These are phyloP conservation scores for Nicotiana otophora DNA, from an alignment of 257 asterid genomes.

Conservation along the genomic window DNA sequence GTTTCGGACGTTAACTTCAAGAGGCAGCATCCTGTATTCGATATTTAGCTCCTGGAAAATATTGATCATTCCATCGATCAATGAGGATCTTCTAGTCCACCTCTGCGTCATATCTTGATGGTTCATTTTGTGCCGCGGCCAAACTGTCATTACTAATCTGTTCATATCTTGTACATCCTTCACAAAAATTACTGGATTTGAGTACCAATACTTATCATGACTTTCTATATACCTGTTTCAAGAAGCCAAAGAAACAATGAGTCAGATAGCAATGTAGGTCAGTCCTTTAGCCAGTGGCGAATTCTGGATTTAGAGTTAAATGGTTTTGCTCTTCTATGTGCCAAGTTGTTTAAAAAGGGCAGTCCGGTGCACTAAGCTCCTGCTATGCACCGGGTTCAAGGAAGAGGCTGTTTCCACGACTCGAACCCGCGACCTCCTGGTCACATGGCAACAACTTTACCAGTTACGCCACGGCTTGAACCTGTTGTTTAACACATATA, in stretches of 20 bases:
- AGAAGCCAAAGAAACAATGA: background rate
- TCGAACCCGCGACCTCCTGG: too few species aligned
- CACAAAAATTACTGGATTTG: constrained; percentile 63
- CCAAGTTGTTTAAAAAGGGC: too few species aligned
- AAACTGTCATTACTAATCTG: constrained; percentile 57
- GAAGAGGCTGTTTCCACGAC: too few species aligned
- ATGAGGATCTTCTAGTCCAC: constrained; percentile 60
- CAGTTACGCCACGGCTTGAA: too few species aligned
- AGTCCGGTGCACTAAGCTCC: too few species aligned
- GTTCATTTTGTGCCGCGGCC: constrained; percentile 71
- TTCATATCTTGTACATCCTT: constrained; percentile 81
- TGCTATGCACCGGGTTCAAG: too few species aligned
- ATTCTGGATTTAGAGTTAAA: background rate
- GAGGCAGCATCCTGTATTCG: constrained; percentile 69
- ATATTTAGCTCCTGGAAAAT: constrained; percentile 68
- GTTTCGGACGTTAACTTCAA: constrained; percentile 63
- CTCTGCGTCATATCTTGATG: constrained; percentile 85
- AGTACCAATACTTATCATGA: constrained; percentile 66
- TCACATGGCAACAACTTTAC: too few species aligned
- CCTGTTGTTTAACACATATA: too few species aligned
- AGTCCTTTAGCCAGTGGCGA: background rate
- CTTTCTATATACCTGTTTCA: constrained; percentile 48
- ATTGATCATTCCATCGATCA: constrained; percentile 71
- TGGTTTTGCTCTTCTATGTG: too few species aligned
- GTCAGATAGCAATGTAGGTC: background rate